Evolutionary conservation across 1,139 yeast genomes (phyloP), one percentile per base, ranked within the genome.

Genomic region (Sugiyamaella castrensis): DNA sequence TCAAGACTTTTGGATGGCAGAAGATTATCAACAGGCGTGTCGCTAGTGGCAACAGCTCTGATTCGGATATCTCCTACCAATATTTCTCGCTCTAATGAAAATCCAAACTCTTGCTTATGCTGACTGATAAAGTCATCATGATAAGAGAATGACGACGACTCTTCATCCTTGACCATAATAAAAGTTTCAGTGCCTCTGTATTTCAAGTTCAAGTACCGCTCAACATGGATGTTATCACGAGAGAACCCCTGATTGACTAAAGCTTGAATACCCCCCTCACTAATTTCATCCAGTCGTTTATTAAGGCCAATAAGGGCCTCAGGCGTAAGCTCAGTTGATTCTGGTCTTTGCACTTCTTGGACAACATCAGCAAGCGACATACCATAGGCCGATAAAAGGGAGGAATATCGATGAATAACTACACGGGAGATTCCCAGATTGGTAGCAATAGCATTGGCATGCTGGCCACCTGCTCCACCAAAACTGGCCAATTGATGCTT

Each of bases 181-280:
- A 84, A 83, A 2, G 96, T 84, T 62, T 89, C 97, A 13, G 96
- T 84, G 6, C 97, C 97, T 53, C 81, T 80, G 64, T 87, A 91
- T 60, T 94, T 76, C 75, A 91, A 72, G 63, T 89, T 89, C 56
- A 88, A 71, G 57, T 77, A 86, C 30, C 77, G 76, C 59, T 88
- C 95, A 47, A 76, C 71, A 26, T 52, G 59, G 27, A 80, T 65
- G 24, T 67, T 64, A 3, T 60, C 53, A 19, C 63, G 64, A 2
- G 62, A 50, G 51, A 79, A 76, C 0, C 85, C 86, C 62, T 78
- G 84, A 2, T 60, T 57, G 2, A 53, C 48, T 19, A 81, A 69
- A 40, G 70, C 72, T 28, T 54, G 59, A 9, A 59, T 55, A 0
- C 77, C 75, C 32, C 65, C 66, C 9, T 51, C 42, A 27, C 62